A percentile compares a stretch with the other conserved stretches of the same genome.
These are phyloP conservation scores for Dactylonectria macrodidyma DNA, from an alignment of 2,329 filamentous ascomycete genomes.

Conservation along the genomic window DNA sequence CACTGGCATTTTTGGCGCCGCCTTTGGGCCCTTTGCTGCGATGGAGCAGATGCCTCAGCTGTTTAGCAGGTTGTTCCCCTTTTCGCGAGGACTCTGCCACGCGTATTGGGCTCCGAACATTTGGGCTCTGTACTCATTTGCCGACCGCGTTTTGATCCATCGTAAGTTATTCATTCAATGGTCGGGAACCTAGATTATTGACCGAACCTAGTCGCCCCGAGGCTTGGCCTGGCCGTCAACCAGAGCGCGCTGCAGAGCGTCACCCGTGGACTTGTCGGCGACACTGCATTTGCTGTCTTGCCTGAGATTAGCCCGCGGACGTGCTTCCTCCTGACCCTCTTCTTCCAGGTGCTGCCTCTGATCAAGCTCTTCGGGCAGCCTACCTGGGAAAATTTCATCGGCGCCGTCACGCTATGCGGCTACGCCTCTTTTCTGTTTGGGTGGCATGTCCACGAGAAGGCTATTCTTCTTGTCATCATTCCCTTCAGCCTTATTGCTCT, in stretches of 20 bases:
- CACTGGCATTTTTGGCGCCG: constrained; percentile 78
- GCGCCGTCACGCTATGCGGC: constrained; percentile 90
- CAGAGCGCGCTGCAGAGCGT: constrained; percentile 86
- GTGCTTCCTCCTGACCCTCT: constrained; percentile 86
- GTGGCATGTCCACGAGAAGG: constrained; percentile 99
- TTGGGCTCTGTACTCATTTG: constrained; percentile 97
- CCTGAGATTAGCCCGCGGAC: constrained; percentile 85
- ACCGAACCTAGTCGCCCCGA: constrained; percentile 78
- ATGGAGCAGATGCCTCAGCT: constrained; percentile 90
- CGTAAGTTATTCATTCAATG: constrained; percentile 65
- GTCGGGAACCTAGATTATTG: constrained; percentile 10
- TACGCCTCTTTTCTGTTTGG: constrained; percentile 98
- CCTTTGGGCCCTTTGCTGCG: constrained; percentile 90
- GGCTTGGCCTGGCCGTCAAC: constrained; percentile 81
- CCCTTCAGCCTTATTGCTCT: constrained; percentile 95
- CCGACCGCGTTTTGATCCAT: constrained; percentile 86
- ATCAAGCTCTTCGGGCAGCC: constrained; percentile 86
- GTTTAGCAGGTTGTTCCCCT: constrained; percentile 89
- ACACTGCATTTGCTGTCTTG: constrained; percentile 93
- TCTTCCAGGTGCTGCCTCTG: constrained; percentile 85
- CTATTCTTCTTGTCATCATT: constrained; percentile 92
- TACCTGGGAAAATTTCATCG: constrained; percentile 91
- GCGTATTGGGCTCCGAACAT: constrained; percentile 99
- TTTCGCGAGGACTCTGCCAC: constrained; percentile 93
- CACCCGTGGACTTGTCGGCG: constrained; percentile 92